phyloP scores from a whole-genome alignment of 768 basidiomycete species.

The Phaffia australis region DNA sequence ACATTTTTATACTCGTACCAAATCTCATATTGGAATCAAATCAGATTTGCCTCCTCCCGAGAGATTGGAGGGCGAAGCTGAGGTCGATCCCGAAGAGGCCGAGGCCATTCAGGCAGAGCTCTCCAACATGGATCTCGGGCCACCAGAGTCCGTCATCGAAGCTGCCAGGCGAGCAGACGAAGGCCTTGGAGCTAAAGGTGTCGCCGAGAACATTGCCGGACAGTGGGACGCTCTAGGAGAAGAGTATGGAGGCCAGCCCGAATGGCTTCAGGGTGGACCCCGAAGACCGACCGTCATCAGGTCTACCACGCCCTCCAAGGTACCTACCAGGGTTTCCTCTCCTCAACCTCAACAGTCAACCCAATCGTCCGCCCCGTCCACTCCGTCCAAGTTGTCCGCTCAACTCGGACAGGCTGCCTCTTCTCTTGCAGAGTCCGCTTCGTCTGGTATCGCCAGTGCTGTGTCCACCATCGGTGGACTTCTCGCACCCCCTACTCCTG shows the following conservation, averaged over 20 bases:
- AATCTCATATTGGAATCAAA: neutral
- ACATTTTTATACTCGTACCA: neutral
- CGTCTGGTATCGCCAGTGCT: neutral
- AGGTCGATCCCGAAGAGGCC: constrained; percentile 1
- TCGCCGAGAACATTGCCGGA: constrained; percentile 24
- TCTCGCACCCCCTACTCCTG: constrained; percentile 19
- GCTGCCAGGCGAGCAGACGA: constrained; percentile 24
- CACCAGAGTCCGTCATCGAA: constrained; percentile 35
- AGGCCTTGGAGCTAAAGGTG: constrained; percentile 29
- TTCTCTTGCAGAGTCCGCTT: neutral
- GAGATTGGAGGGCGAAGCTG: constrained; percentile 3
- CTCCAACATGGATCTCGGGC: constrained; percentile 36
- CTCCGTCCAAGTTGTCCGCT: constrained; percentile 1
- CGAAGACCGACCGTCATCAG: constrained; percentile 25
- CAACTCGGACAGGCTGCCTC: neutral
- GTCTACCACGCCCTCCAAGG: neutral
- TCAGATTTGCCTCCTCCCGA: constrained; percentile 21
- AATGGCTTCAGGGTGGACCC: constrained; percentile 32
- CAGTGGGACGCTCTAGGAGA: constrained; percentile 18
- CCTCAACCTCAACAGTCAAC: constrained; percentile 3
- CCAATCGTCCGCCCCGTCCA: constrained; percentile 6
- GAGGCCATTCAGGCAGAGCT: constrained; percentile 25
- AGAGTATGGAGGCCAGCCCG: constrained; percentile 4
- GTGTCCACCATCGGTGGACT: constrained; percentile 8
- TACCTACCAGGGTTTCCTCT: neutral